Percentiles rank a stretch among this genome's conserved stretches.
Conservation (phyloP, 176 grass and related monocot species). For the Cymbopogon citratus region DNA sequence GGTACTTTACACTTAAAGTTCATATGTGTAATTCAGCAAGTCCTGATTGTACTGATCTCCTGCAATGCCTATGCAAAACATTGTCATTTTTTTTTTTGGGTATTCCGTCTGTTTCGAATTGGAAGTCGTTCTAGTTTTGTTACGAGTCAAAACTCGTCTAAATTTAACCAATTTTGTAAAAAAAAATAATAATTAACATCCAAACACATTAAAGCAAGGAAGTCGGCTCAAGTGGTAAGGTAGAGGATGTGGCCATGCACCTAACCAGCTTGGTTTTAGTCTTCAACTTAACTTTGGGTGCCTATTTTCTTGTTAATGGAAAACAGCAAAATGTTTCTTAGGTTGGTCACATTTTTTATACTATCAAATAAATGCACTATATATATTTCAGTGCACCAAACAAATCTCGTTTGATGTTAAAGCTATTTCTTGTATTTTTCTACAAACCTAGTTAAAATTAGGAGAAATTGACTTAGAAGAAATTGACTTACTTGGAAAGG, state of each 20-base stretch:
- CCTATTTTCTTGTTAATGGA: not conserved
- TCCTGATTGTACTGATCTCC: slow-evolving; percentile 4
- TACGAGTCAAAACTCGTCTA: not conserved
- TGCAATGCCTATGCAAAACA: not conserved
- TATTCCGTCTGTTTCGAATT: not conserved
- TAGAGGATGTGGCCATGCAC: not conserved
- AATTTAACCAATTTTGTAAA: not conserved
- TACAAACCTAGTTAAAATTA: not conserved
- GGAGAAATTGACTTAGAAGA: not conserved
- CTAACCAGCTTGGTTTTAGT: not conserved
- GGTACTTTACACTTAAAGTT: not conserved
- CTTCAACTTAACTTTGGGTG: not conserved
- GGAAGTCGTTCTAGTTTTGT: not conserved
- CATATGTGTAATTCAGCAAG: slow-evolving; percentile 7
- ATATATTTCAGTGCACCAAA: not conserved
- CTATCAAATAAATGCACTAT: not conserved
- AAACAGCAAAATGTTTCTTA: not conserved
- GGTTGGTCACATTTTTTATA: no score
- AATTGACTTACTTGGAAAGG: not conserved
- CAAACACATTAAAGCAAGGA: not conserved
- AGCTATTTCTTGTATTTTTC: not conserved
- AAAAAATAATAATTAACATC: not conserved
- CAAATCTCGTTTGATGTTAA: not conserved
- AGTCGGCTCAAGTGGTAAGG: not conserved
- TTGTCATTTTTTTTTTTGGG: not conserved